Percentiles rank a stretch among this genome's conserved stretches.
phyloP scores from a whole-genome alignment of 1,284 basidiomycete genomes.

The Apiotrichum veenhuisii region DNA sequence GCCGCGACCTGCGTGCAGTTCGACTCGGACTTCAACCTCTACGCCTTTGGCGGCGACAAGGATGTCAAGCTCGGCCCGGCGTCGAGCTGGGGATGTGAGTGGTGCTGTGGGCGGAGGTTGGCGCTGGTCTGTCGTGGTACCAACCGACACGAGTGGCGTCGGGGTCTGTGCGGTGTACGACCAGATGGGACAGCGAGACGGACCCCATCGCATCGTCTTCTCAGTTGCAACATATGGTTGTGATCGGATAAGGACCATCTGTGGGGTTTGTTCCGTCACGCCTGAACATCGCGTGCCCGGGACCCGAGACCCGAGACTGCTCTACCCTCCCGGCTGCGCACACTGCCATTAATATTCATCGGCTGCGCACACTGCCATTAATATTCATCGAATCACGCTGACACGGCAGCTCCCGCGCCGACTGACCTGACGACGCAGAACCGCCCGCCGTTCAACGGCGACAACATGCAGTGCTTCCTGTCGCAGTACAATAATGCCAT shows the following conservation, averaged over 20 bases:
- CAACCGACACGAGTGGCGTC: too few species aligned
- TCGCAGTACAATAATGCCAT: conserved; percentile 55
- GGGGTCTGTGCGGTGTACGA: not conserved
- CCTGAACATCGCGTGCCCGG: too few species aligned
- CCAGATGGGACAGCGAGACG: too few species aligned
- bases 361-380: too few species aligned
- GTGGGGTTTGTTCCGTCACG: too few species aligned
- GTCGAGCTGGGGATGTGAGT: conserved; percentile 46
- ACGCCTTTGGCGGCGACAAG: conserved; percentile 47
- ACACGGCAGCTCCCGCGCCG: conserved; percentile 30
- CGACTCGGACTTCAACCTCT: conserved; percentile 45
- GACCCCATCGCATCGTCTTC: too few species aligned
- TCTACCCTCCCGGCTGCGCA: too few species aligned
- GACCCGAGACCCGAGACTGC: too few species aligned
- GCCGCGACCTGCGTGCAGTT: conserved; percentile 48
- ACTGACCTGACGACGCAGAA: conserved; percentile 36
- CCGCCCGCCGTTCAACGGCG: conserved; percentile 49
- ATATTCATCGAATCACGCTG: not conserved
- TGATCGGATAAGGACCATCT: too few species aligned
- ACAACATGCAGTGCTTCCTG: conserved; percentile 47
- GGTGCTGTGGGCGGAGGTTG: not conserved
- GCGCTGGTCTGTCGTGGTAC: not conserved
- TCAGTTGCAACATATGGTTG: too few species aligned
- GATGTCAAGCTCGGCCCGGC: conserved; percentile 47
- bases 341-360: too few species aligned